phyloP scores from a whole-genome alignment of 2,329 filamentous ascomycete species.

The Lecanicillium sp. region DNA sequence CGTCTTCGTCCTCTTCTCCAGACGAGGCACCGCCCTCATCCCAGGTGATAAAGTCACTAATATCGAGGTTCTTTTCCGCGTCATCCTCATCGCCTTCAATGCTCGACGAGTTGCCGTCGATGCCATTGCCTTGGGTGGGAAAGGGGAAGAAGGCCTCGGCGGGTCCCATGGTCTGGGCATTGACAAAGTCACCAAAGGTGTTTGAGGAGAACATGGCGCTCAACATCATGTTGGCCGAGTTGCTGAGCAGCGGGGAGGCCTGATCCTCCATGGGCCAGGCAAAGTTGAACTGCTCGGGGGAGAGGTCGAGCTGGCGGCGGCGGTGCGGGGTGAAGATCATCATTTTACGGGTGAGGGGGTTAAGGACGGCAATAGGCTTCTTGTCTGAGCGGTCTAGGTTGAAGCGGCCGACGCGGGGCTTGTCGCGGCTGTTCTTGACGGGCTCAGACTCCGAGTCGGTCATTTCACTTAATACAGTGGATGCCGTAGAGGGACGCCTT shows the following conservation, averaged over 20 bases:
- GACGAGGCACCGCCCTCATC: slow-evolving; percentile 46
- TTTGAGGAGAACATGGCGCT: slow-evolving; percentile 58
- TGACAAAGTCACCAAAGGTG: slow-evolving; percentile 48
- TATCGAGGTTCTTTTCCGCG: slow-evolving; percentile 54
- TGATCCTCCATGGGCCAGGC: slow-evolving; percentile 34
- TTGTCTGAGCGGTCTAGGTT: slow-evolving; percentile 44
- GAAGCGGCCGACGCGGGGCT: slow-evolving; percentile 47
- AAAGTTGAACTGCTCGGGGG: slow-evolving; percentile 47
- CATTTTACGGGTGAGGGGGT: slow-evolving; percentile 51
- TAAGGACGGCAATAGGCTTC: slow-evolving; percentile 52
- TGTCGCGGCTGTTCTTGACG: slow-evolving; percentile 38
- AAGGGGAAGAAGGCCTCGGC: slow-evolving; percentile 71
- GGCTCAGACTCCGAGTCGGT: slow-evolving; percentile 46
- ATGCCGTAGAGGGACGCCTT: slow-evolving; percentile 28
- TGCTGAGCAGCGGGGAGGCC: slow-evolving; percentile 52
- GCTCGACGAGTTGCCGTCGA: slow-evolving; percentile 39
- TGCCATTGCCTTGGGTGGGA: slow-evolving; percentile 49
- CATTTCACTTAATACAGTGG: slow-evolving; percentile 27
- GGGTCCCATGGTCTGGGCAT: slow-evolving; percentile 62
- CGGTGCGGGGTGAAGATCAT: slow-evolving; percentile 54
- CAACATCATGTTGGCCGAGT: slow-evolving; percentile 71
- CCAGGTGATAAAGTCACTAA: slow-evolving; percentile 69
- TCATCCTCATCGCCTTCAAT: slow-evolving; percentile 51
- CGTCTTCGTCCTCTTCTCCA: slow-evolving; percentile 50
- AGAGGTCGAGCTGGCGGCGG: slow-evolving; percentile 41